Evolutionary conservation across 2,329 filamentous ascomycete genomes (phyloP).

Genomic region (Hirsutella rhossiliensis): DNA sequence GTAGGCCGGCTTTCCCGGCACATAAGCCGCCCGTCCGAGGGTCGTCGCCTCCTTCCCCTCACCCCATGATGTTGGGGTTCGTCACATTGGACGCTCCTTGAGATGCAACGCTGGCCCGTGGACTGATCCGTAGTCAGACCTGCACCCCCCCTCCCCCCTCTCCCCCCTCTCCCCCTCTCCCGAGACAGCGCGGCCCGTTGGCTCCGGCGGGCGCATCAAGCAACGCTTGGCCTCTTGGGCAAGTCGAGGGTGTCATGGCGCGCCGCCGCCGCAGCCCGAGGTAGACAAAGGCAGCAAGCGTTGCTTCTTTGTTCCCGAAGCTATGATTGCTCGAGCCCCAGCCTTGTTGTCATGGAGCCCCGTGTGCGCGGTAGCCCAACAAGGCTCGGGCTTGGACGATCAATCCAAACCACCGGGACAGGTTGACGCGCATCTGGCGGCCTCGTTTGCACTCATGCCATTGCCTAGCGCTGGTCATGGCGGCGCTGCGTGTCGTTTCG

Average conservation of each 20-base stretch:
- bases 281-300: not conserved
- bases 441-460: not conserved
- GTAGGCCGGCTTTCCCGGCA: not conserved
- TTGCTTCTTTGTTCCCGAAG: not conserved
- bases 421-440: constrained; percentile 4
- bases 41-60: no score
- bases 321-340: not conserved
- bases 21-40: not conserved
- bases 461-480: not conserved
- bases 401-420: constrained; percentile 6
- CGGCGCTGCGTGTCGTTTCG: not conserved
- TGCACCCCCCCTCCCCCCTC: not conserved
- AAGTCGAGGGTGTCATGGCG: no score
- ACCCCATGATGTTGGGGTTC: not conserved
- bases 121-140: not conserved
- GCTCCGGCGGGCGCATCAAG: not conserved
- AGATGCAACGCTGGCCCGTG: not conserved
- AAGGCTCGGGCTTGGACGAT: constrained; percentile 4
- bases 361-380: not conserved
- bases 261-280: no score
- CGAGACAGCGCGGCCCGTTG: not conserved
- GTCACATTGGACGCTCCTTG: not conserved
- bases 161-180: no score
- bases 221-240: no score
- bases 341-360: not conserved